Evolutionary conservation across 345 rosid genomes (phyloP).

Genomic region (Citrus medica): DNA sequence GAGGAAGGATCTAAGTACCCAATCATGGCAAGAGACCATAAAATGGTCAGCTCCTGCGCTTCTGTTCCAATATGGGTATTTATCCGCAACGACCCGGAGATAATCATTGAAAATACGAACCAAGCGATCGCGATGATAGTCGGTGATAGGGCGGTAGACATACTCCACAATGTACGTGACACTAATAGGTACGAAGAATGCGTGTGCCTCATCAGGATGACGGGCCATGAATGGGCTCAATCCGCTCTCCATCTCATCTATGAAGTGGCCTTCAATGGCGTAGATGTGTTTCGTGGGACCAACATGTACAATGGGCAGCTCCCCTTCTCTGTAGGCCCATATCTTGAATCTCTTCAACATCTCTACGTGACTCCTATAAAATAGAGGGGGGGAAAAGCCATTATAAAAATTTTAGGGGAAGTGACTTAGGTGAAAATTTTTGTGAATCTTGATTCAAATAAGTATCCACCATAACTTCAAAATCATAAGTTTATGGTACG

Average conservation of each 20-base stretch:
- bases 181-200: slow-evolving; percentile 44
- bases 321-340: slow-evolving; percentile 55
- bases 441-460: too few species aligned
- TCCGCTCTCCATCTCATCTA: slow-evolving; percentile 37
- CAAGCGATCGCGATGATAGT: slow-evolving; percentile 20
- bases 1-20: slow-evolving; percentile 31
- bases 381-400: too few species aligned
- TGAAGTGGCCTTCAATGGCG: slow-evolving; percentile 48
- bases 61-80: slow-evolving; percentile 59
- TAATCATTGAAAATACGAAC: slow-evolving; percentile 32
- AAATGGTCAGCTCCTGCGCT: slow-evolving; percentile 60
- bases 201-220: slow-evolving; percentile 39
- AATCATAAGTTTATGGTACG: too few species aligned
- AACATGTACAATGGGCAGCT: slow-evolving; percentile 30
- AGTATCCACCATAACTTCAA: too few species aligned
- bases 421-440: too few species aligned
- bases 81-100: slow-evolving; percentile 29
- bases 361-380: slow-evolving; percentile 43
- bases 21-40: slow-evolving; percentile 63
- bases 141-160: slow-evolving; percentile 30
- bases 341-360: slow-evolving; percentile 51
- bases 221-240: slow-evolving; percentile 35
- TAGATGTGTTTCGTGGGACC: slow-evolving; percentile 47
- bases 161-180: slow-evolving; percentile 20
- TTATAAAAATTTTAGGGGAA: too few species aligned